Evolutionary conservation across 805 yeast genomes (phyloP), one percentile per base, ranked within the genome.

Genomic region (Metschnikowia arizonensis): DNA sequence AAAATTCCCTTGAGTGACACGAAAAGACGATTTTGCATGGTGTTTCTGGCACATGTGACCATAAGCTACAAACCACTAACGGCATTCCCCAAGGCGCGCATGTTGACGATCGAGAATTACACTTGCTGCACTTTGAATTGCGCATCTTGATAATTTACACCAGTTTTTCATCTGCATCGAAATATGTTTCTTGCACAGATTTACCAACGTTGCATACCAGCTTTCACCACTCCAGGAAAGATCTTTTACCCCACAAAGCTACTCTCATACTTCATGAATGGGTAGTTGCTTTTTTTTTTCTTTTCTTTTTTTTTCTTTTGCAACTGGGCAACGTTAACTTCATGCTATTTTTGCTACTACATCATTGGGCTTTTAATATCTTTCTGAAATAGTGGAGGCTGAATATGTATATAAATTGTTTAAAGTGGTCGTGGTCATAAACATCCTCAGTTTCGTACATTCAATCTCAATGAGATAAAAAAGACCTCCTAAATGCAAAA

Each of bases 131-230:
- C 34, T 33, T 19, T 8, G 15, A 7, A 12, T 19, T 33, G 36
- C 36, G 36, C 36, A 33, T 33, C 36, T 33, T 14, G 12, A 21
- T 7, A 21, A 33, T 33, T 17, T 33, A n/a, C 26, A 21, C 18
- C 26, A 21, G n/a, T 33, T 33, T 33, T 33, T 33, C 26, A n/a
- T 21, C 26, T 33, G 36, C 36, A 33, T 19, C 36, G 26, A 33
- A 33, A 33, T 24, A 33, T 33, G 17, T 7, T 33, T 32, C 36
- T 12, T 19, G 24, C 36, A 33, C 36, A 33, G 25, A 21, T 17
- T 12, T 18, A 11, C 39, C n/a, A 10, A 14, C 21, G 10, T 15
- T 12, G 23, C 41, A 18, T 24, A 12, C 15, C 26, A 12, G 10
- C 7, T 4, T n/a, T 12, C 21, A 14, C 14, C 23, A 17, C 4